Percentiles rank a stretch among this genome's conserved stretches.
Evolutionary conservation across 2,329 filamentous ascomycete species (phyloP).

Genomic region (Epichloe amarillans): DNA sequence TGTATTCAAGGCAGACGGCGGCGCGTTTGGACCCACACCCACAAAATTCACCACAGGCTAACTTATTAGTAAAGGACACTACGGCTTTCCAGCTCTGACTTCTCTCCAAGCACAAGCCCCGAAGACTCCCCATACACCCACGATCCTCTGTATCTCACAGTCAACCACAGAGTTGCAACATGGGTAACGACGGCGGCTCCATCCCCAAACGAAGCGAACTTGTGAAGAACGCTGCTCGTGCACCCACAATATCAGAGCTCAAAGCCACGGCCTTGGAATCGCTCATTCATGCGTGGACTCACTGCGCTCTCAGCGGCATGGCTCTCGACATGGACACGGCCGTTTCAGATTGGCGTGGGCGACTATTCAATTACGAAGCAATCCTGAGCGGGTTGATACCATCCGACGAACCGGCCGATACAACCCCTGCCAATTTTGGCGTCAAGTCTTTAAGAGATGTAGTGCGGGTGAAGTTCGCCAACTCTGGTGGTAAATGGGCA

Average conservation of each 20-base stretch:
- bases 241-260: conserved; percentile 68
- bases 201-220: conserved; percentile 94
- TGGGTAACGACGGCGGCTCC: conserved; percentile 97
- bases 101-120: background rate
- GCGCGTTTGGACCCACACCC: background rate
- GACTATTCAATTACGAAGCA: conserved; percentile 89
- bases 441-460: conserved; percentile 78
- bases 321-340: conserved; percentile 55
- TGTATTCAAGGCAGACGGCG: background rate
- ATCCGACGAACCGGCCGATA: conserved; percentile 42
- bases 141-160: background rate
- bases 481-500: conserved; percentile 46
- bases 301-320: conserved; percentile 73
- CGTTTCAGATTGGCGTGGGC: conserved; percentile 73
- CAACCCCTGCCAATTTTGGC: conserved; percentile 33
- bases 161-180: background rate
- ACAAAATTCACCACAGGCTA: no score
- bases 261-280: conserved; percentile 82
- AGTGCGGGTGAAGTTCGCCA: conserved; percentile 64
- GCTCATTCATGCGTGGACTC: conserved; percentile 74
- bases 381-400: conserved; percentile 52
- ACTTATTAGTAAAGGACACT: no score
- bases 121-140: background rate
- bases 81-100: no score
- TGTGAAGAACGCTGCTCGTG: conserved; percentile 80